Base-by-base conservation (phyloP, 345 rosid genomes). In the Aquilaria yunnanensis region DNA sequence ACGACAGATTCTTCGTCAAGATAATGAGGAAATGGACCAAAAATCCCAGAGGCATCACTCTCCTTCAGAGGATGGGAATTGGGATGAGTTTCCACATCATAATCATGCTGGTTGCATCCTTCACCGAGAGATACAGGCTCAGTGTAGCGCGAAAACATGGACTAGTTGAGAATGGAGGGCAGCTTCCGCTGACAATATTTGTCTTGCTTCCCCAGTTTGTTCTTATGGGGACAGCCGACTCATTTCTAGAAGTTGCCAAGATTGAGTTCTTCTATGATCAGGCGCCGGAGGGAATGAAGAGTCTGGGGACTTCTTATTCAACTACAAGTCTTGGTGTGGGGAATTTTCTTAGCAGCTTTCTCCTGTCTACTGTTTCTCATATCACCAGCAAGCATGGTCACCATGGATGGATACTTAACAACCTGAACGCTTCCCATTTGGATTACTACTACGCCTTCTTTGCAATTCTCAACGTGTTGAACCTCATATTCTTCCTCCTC, bases 201-300 rank as follows among this genome's bases (percentile, higher is more conserved):
- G 51, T 82, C 52, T 51, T 92, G 52, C 90, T 92, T 54, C 98
- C 96, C 32, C 95, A 92, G 45, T 89, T 86, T 58, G 62, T 81
- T 37, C 86, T 92, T 6, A 89, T 92, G 92, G 96, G 98, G 45
- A 60, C 65, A 0, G 98, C 95, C 6, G 96, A 89, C 71, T 77
- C 92, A 0, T 92, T 85, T 61, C 53, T 89, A 9, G 97, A 81
- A 68, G 94, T 88, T 5, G 84, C 92, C 9, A 88, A 88, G 84
- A 70, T 90, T 9, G 95, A 88, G 66, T 86, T 88, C 78, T 94
- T 90, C 80, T 94, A 88, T 32, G 99, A 93, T 61, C 97, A 93
- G 62, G 95, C 97, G 10, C 97, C 96, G 0, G 97, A 88, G 51
- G 73, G 86, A 71, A 90, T 86, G 98, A 93, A 90, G 79, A 93